These are phyloP conservation scores for Saccharomyces hybrid DNA, from an alignment of 1,139 yeast species.

Conservation along the genomic window DNA sequence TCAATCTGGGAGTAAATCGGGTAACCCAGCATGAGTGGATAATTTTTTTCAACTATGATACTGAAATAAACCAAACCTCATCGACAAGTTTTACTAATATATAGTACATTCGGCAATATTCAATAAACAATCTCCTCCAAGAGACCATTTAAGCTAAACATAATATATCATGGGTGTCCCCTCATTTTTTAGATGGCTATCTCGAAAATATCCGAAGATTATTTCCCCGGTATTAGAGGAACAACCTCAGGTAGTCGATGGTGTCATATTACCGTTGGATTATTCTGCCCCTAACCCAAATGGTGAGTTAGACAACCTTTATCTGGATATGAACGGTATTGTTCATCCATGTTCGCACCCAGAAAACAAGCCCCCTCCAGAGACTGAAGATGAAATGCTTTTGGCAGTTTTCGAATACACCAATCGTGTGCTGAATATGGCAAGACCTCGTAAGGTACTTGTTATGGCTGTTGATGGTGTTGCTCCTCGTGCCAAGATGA, in stretches of 20 bases:
- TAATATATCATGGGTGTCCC: constrained; percentile 65
- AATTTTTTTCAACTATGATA: too few relatives aligned
- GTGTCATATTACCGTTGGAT: constrained; percentile 54
- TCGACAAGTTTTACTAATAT: too few relatives aligned
- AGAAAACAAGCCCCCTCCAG: constrained; percentile 88
- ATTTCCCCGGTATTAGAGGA: constrained; percentile 86
- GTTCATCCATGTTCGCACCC: constrained; percentile 98
- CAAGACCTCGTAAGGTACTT: constrained; percentile 85
- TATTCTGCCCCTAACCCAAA: constrained; percentile 82
- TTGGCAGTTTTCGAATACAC: constrained; percentile 84
- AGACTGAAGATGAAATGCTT: constrained; percentile 92
- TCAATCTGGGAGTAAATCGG: too few relatives aligned
- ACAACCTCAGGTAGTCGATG: constrained; percentile 48
- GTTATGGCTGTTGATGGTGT: constrained; percentile 98
- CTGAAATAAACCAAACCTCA: too few relatives aligned
- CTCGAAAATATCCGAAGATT: constrained; percentile 87
- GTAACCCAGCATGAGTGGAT: too few relatives aligned
- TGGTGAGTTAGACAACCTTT: constrained; percentile 88
- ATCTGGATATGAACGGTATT: constrained; percentile 94
- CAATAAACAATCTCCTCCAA: background rate
- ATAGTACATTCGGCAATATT: too few relatives aligned
- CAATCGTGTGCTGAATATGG: constrained; percentile 83
- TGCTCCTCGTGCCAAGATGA: constrained; percentile 98
- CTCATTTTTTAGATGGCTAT: constrained; percentile 94
- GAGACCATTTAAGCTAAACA: background rate